Evolutionary conservation across 1,284 basidiomycete genomes (phyloP), one percentile per base, ranked within the genome.

Genomic region (Moesziomyces sp.): DNA sequence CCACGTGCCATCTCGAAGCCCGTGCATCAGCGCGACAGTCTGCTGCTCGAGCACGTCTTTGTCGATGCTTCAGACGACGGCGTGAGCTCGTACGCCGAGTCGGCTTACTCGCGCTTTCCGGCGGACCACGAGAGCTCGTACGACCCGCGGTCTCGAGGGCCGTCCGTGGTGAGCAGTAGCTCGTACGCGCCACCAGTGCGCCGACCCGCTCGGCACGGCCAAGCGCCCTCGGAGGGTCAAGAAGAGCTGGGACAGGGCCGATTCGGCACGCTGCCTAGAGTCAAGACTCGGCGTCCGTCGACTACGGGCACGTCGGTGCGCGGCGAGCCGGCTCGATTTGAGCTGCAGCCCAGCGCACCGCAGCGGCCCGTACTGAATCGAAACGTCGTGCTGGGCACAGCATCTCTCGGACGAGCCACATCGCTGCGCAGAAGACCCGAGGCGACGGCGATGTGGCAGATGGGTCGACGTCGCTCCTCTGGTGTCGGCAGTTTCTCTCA

Each of bases 41-140:
- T 72, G 55, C 24, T 55, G 62, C 50, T 72, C 3, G 69, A 72
- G 19, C 69, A 72, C 30, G 26, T 66, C 30, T 72, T 72, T 52
- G 56, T 72, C 24, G 69, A 72, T 43, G 63, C 56, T 0, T 43
- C 42, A 14, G 52, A 52, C 24, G 52, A 59, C 19, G 49, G n/a
- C 23, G 7, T 2, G 3, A 11, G 55, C 16, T 35, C 43, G 18
- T 63, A 57, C 14, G 50, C 45, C 21, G 43, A 30, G 7, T 52
- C 40, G 8, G 48, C 13, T 9, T 58, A 53, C n/a, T 52, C 54
- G 1, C 45, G n/a, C 18, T 44, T 44, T 13, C 43, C 52, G 1
- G 53, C 16, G 19, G 43, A 28, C 6, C 28, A 38, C 16, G 56
- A 51, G 11, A 24, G 43, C 33, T 30, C 10, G 16, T 58, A 43